Evolutionary conservation across 148 eudicot species (phyloP), one percentile per base, ranked within the genome.

Genomic region (Linanthus parryae): DNA sequence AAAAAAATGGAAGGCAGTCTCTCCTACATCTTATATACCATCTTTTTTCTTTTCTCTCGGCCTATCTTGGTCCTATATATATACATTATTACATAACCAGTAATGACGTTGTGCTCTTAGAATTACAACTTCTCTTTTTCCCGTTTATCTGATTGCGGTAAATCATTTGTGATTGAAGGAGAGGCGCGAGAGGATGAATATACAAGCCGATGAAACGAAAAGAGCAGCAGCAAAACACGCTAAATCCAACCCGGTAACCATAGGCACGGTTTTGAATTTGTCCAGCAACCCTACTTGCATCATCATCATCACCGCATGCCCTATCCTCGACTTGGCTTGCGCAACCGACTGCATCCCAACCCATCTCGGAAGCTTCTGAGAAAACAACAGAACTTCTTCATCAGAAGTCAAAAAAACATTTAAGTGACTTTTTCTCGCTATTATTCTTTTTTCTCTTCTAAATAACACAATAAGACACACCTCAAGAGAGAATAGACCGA

Each of bases 281-380:
- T 80, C 84, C 66, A 87, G 13, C 18, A 80, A 61, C 22, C 83
- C 84, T 35, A 87, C 91, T 75, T 80, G 95, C 31, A 83, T 74
- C 36, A 83, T 59, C 84, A 87, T 60, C 45, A 83, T 47, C 30
- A 87, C 42, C 0, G 84, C 87, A 6, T 80, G 87, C 26, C 87
- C 95, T 3, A 87, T 57, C 39, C 76, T 83, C 25, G 87, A 64
- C 69, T 87, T 87, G 5, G 82, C 87, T 51, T 75, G 70, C 25
- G 66, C 28, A 1, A 71, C 64, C 0, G 95, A 78, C 3, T 72
- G 29, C 57, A 73, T 66, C 45, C 77, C 67, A 0, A 64, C 54
- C 88, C 77, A 71, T 26, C 75, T 59, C 13, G 79, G 88, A 20
- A 81, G 30, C 28, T 54, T 62, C 84, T 80, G 76, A 48, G 48